phyloP scores from a whole-genome alignment of 2,329 filamentous ascomycete species.

The Phialemonium atrogriseum region DNA sequence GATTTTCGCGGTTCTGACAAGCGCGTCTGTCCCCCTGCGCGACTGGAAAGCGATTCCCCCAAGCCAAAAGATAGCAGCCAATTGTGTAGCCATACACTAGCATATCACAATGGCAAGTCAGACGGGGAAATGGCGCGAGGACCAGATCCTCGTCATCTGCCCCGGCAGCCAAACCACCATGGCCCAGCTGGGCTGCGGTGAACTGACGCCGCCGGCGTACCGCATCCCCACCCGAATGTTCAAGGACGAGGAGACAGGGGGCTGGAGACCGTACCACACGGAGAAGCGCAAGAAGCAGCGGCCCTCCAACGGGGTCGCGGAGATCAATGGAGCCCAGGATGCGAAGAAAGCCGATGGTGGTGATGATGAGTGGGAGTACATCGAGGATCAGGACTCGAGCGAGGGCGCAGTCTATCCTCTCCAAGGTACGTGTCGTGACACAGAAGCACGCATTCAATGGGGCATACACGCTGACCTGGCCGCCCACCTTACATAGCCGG shows the following conservation, averaged over 20 bases:
- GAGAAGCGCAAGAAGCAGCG: slow-evolving; percentile 50
- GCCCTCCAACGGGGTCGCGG: slow-evolving; percentile 9
- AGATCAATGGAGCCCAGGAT: background rate
- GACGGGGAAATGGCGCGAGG: slow-evolving; percentile 54
- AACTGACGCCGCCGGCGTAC: slow-evolving; percentile 83
- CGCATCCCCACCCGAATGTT: slow-evolving; percentile 95
- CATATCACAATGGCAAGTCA: slow-evolving; percentile 42
- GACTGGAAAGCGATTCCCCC: no score
- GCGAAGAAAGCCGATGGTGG: slow-evolving; percentile 35
- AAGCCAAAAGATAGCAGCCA: no score
- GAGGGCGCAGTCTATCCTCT: slow-evolving; percentile 90
- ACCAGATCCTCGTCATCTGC: slow-evolving; percentile 62
- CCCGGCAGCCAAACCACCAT: slow-evolving; percentile 84
- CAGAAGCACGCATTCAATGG: background rate
- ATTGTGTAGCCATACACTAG: no score
- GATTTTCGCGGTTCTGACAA: no score
- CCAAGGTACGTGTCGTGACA: slow-evolving; percentile 29
- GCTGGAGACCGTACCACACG: slow-evolving; percentile 69
- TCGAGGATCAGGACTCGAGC: slow-evolving; percentile 80
- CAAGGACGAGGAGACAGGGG: slow-evolving; percentile 68
- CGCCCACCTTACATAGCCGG: slow-evolving; percentile 48
- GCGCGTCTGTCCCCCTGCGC: no score
- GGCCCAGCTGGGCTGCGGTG: slow-evolving; percentile 81
- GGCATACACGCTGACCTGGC: slow-evolving; percentile 1
- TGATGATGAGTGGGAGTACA: slow-evolving; percentile 60